These are phyloP conservation scores for Paxillus ammoniavirescens DNA, from an alignment of 768 basidiomycete genomes.

Conservation along the genomic window DNA sequence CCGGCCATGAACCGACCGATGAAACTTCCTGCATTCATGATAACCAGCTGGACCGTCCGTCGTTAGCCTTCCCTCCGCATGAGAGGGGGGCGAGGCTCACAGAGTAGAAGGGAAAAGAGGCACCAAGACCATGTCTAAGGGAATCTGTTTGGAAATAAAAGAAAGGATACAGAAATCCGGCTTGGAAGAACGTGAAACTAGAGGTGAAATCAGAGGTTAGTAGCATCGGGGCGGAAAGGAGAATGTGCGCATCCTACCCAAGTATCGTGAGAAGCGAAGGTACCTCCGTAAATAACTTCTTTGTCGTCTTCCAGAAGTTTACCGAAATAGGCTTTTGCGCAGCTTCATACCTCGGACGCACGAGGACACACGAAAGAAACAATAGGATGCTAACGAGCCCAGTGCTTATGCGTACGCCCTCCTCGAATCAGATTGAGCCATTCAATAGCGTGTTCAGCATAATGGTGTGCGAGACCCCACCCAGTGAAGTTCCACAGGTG, in stretches of 20 bases:
- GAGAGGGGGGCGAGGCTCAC: slow-evolving; percentile 28
- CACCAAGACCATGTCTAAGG: slow-evolving; percentile 44
- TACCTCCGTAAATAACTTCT: slow-evolving; percentile 22
- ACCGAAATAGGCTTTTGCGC: neutral
- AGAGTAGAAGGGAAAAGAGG: slow-evolving; percentile 52
- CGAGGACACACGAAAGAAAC: slow-evolving; percentile 35
- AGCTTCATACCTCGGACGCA: slow-evolving; percentile 32
- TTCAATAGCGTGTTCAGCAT: slow-evolving; percentile 51
- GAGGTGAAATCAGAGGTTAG: neutral
- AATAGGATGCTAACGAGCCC: slow-evolving; percentile 36
- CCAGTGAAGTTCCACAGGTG: slow-evolving; percentile 48
- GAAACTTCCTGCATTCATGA: slow-evolving; percentile 50
- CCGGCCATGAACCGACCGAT: slow-evolving; percentile 47
- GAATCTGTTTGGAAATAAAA: slow-evolving; percentile 61
- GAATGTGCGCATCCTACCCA: slow-evolving; percentile 14
- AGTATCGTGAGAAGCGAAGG: slow-evolving; percentile 25
- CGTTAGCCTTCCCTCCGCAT: neutral
- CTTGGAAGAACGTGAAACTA: slow-evolving; percentile 29
- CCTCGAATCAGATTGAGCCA: slow-evolving; percentile 44
- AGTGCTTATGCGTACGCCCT: slow-evolving; percentile 39
- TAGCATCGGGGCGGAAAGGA: neutral
- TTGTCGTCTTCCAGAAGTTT: slow-evolving; percentile 15
- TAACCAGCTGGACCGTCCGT: slow-evolving; percentile 38
- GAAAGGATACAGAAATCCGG: slow-evolving; percentile 47
- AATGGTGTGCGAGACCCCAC: slow-evolving; percentile 57